These are phyloP conservation scores for Pueraria montana DNA, from an alignment of 306 rosid species.

Conservation along the genomic window DNA sequence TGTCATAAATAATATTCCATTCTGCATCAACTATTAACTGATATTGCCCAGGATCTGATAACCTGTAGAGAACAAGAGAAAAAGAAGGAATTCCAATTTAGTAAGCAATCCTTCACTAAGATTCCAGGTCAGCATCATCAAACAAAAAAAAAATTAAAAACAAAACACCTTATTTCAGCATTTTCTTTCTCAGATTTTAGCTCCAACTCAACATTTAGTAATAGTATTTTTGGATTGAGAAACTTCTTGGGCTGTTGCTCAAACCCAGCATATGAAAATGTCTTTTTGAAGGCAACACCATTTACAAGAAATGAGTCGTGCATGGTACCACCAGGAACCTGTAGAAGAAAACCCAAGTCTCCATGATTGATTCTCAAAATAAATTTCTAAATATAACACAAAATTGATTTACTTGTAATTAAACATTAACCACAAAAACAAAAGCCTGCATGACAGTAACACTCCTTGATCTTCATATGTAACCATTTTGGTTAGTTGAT, in stretches of 20 bases:
- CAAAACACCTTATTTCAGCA: slow-evolving; percentile 91
- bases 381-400: slow-evolving; percentile 8
- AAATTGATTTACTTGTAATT: slow-evolving; percentile 1
- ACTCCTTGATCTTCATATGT: not conserved
- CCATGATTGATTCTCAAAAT: slow-evolving; percentile 34
- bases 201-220: slow-evolving; percentile 92
- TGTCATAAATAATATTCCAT: slow-evolving; percentile 99
- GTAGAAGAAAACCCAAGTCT: slow-evolving; percentile 47
- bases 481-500: not conserved
- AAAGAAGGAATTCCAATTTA: not conserved
- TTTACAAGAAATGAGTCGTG: slow-evolving; percentile 92
- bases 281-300: slow-evolving; percentile 99
- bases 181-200: slow-evolving; percentile 99
- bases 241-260: slow-evolving; percentile 99
- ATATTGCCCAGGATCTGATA: slow-evolving; percentile 94
- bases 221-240: slow-evolving; percentile 77
- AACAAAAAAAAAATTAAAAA: slow-evolving; percentile 1
- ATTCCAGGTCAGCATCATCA: not conserved
- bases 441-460: not conserved
- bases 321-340: slow-evolving; percentile 99
- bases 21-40: slow-evolving; percentile 99
- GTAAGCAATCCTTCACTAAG: slow-evolving; percentile 27
- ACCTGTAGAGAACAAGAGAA: slow-evolving; percentile 60
- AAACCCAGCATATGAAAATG: slow-evolving; percentile 98
- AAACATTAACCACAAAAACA: slow-evolving; percentile 17